Evolutionary conservation across 768 basidiomycete species (phyloP), one percentile per base, ranked within the genome.

Genomic region (Scleroderma citrinum): DNA sequence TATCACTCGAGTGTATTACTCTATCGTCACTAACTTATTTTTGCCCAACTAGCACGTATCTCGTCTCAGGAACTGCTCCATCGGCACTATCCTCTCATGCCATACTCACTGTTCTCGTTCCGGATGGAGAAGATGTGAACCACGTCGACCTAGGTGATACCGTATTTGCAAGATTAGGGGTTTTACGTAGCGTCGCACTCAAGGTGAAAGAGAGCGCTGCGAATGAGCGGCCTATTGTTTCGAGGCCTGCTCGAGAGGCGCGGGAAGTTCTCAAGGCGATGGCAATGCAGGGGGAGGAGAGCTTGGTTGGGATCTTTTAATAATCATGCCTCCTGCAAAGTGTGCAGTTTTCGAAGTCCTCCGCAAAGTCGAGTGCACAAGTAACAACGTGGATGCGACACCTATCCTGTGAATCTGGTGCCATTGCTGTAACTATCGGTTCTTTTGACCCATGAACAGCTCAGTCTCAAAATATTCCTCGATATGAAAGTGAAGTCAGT

Each of bases 201-300:
- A 92, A 92, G 63, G 74, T 87, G 3, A 70, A 81, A 45, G 83
- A 86, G 53, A 80, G 83, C 57, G 76, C 78, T 1, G 80, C 75
- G 3, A 82, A 75, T 52, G 89, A 92, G 37, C 78, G 78, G 31
- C 81, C 87, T 2, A 73, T 77, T 17, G 80, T 94, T 37, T 76
- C 87, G 10, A 73, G 91, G 40, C 91, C 90, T 0, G 86, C 90
- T 7, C 72, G 92, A 38, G 91, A 94, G 60, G 85, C 92, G 2
- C 75, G 83, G 52, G 92, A 95, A 44, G 49, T 85, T 20, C 60
- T 94, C 24, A 77, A 71, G 54, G 52, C 44, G 24, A 64, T 69
- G 61, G 57, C 47, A 0, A 45, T 19, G 5, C 50, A 55, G 1
- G 63, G 61, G 5, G 57, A 60, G 34, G 66, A 66, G 0, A 58